Base-by-base conservation (phyloP, 106 monocot genomes). In the Acanthochlamys bracteata region DNA sequence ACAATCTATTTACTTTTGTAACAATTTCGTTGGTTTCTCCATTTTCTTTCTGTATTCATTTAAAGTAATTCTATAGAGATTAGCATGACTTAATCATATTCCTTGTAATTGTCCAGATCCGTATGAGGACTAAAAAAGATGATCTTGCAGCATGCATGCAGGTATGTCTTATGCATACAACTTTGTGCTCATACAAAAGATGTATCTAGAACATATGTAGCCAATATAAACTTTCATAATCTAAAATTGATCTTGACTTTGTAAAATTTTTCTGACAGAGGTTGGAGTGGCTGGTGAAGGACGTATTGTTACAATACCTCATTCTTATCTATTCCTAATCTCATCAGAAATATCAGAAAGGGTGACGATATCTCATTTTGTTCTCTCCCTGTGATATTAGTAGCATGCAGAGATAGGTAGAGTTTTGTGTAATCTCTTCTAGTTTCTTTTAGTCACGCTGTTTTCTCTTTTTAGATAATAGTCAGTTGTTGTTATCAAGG, bases 91-190 rank as follows among this genome's bases (percentile, higher is more conserved):
- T 49, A 49, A 49, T 4, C 1, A 49, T 3, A 49, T 12, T 49
- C 17, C 15, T 49, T 49, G 12, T 14, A 12, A 4, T 49, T 3
- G 1, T 49, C 17, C 91, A 98, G 96, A 88, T 76, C 7, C 96
- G 88, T 55, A 73, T 92, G 60, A 78, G 96, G 27, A 88, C 74
- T 17, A 88, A 74, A 70, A 79, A 71, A 19, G 96, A 98, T 67
- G 96, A 92, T 67, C 85, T 91, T 2, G 67, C 91, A 0, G 91
- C 91, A 72, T 96, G 96, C 76, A 86, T 88, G 70, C 69, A 76
- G 84, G 92, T 93, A 67, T 14, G 14, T 33, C 53, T 15, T 46
- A 24, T 43, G 19, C 16, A 16, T 55, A 21, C 55, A 49, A 1
- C n/a, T n/a, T n/a, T n/a, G n/a, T n/a, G 4, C 20, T 20, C 3